Evolutionary conservation across 768 basidiomycete species (phyloP).

Genomic region (Boletus reticulatus): DNA sequence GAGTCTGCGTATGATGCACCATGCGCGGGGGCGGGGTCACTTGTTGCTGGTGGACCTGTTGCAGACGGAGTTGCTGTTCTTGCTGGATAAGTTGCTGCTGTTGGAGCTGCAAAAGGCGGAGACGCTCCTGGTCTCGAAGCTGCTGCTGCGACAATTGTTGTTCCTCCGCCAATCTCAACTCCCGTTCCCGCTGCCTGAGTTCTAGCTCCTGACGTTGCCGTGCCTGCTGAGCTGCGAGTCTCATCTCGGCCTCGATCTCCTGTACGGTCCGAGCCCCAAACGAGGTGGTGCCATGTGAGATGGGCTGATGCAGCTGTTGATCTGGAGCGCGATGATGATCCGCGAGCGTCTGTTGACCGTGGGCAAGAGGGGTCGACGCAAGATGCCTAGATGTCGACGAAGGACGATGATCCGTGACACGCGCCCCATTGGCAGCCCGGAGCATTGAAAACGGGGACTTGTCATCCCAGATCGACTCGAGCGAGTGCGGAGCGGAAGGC

Average conservation of each 20-base stretch:
- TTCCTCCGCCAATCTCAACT: conserved; percentile 31
- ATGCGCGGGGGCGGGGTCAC: conserved; percentile 69
- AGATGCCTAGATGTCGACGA: conserved; percentile 24
- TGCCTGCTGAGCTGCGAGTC: conserved; percentile 51
- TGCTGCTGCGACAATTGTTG: conserved; percentile 37
- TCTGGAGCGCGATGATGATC: conserved; percentile 34
- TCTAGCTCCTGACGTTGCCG: conserved; percentile 40
- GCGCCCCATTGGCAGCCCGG: conserved; percentile 51
- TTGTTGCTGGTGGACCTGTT: conserved; percentile 37
- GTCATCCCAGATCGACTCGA: conserved; percentile 82
- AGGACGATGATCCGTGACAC: conserved; percentile 36
- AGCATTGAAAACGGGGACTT: conserved; percentile 73
- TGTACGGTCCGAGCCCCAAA: conserved; percentile 61
- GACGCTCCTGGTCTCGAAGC: conserved; percentile 41
- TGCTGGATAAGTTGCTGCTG: conserved; percentile 37
- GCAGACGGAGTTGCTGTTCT: conserved; percentile 37
- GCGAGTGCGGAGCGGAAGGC: conserved; percentile 37
- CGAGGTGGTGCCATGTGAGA: conserved; percentile 34
- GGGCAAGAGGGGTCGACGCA: conserved; percentile 21
- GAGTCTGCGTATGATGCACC: conserved; percentile 38
- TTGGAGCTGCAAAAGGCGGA: conserved; percentile 43
- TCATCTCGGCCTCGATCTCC: conserved; percentile 86
- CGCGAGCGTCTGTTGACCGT: conserved; percentile 29
- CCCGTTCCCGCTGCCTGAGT: conserved; percentile 48
- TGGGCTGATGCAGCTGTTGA: conserved; percentile 38